Conservation (phyloP, 257 asterid genomes). For the Voacanga thouarsii region DNA sequence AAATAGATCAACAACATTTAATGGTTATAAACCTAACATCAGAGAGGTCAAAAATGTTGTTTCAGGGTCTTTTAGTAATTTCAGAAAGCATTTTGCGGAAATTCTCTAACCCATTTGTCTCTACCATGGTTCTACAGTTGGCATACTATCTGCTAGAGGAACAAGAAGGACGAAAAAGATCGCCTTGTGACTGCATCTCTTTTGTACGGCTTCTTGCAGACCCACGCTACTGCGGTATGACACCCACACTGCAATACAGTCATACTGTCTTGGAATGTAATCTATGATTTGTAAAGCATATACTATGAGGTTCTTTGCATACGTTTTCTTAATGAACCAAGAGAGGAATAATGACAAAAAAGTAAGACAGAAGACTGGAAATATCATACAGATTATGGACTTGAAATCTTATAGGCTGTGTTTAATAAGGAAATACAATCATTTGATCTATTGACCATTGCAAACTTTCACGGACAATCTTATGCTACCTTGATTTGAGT, state of each 20-base stretch:
- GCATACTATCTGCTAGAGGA: slow-evolving; percentile 10
- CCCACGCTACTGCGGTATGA: slow-evolving; percentile 9
- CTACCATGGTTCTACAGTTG: slow-evolving; percentile 1
- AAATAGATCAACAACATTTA: not conserved
- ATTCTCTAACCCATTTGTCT: not conserved
- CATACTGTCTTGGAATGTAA: not conserved
- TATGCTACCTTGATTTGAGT: not conserved
- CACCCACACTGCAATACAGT: not conserved
- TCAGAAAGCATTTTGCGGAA: not conserved
- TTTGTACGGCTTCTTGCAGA: slow-evolving; percentile 9
- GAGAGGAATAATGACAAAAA: not conserved
- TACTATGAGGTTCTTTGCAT: not conserved
- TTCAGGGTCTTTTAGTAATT: not conserved
- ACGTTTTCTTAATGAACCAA: not conserved
- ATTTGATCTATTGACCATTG: not conserved
- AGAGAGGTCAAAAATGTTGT: not conserved
- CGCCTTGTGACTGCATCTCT: slow-evolving; percentile 2
- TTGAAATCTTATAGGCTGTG: not conserved
- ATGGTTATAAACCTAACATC: not conserved
- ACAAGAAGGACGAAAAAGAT: slow-evolving; percentile 8
- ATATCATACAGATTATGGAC: not conserved
- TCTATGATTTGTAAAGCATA: not conserved
- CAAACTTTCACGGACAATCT: not conserved
- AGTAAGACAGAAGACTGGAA: not conserved
- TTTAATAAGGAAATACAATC: no score